These are phyloP conservation scores for Dictyostelium citrinum DNA, from an alignment of 78 protist species.

Conservation along the genomic window DNA sequence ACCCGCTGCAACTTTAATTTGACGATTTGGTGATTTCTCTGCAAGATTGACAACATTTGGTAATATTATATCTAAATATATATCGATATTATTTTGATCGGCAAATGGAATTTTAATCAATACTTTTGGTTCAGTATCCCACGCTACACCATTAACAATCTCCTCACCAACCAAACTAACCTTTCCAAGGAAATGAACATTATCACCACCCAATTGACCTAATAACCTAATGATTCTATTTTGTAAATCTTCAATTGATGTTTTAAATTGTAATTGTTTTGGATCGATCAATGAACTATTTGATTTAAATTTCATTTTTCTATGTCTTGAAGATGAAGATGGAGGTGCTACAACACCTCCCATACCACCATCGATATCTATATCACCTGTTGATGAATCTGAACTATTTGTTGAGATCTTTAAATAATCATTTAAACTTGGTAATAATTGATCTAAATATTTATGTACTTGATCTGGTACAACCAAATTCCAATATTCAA, in stretches of 20 bases:
- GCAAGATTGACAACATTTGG: constrained; percentile 83
- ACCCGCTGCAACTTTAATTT: constrained; percentile 87
- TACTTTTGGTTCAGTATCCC: constrained; percentile 73
- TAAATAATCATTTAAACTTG: constrained; percentile 70
- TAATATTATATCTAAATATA: constrained; percentile 54
- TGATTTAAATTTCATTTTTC: not conserved
- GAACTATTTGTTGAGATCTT: not conserved
- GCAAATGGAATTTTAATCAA: constrained; percentile 57
- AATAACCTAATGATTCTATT: constrained; percentile 66
- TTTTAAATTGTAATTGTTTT: constrained; percentile 6
- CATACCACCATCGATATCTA: not conserved
- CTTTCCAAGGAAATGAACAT: constrained; percentile 20
- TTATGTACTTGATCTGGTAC: constrained; percentile 11
- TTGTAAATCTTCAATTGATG: constrained; percentile 65
- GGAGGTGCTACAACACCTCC: not conserved
- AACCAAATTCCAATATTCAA: constrained; percentile 75
- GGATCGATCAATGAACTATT: not conserved
- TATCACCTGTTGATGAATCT: not conserved
- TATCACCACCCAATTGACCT: constrained; percentile 80
- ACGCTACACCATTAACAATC: constrained; percentile 49
- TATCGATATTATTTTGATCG: constrained; percentile 18
- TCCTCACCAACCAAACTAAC: not conserved
- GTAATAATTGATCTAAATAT: constrained; percentile 36
- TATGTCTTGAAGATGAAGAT: not conserved
- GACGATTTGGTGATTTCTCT: constrained; percentile 65